Evolutionary conservation across 305 asterid genomes (phyloP).

Genomic region (Fraxinus latifolia): DNA sequence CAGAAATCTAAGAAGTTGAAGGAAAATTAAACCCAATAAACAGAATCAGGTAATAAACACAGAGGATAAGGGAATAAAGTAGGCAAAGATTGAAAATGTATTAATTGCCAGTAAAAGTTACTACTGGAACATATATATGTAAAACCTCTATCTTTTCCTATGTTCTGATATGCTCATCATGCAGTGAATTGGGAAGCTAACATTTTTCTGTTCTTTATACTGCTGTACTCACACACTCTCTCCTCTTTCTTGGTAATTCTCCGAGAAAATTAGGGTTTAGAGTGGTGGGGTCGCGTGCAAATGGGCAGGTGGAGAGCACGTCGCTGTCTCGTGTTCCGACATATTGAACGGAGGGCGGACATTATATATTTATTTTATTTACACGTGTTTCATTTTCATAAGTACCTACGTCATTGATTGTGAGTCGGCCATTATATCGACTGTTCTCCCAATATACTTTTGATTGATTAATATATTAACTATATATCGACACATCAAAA

Average conservation of each 20-base stretch:
- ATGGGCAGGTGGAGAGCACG: constrained; percentile 17
- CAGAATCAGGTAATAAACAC: not conserved
- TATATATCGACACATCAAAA: no score
- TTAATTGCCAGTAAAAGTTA: not conserved
- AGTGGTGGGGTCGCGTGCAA: constrained; percentile 12
- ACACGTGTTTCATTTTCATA: not conserved
- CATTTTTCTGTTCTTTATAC: not conserved
- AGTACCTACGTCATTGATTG: not conserved
- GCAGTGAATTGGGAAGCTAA: not conserved
- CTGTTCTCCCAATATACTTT: not conserved
- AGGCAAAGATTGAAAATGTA: not conserved
- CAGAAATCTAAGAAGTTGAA: not conserved
- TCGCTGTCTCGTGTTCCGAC: constrained; percentile 19
- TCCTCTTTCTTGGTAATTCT: not conserved
- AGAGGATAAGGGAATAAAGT: not conserved
- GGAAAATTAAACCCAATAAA: not conserved
- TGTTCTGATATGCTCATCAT: not conserved
- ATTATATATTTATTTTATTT: not conserved
- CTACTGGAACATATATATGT: not conserved
- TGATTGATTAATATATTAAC: no score
- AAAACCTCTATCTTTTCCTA: not conserved
- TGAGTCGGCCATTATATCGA: not conserved
- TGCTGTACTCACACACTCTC: not conserved
- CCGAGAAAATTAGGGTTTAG: constrained; percentile 1
- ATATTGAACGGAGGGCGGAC: not conserved